phyloP scores from a whole-genome alignment of 1,139 yeast species.

The Nakaseomyces glabratus region DNA sequence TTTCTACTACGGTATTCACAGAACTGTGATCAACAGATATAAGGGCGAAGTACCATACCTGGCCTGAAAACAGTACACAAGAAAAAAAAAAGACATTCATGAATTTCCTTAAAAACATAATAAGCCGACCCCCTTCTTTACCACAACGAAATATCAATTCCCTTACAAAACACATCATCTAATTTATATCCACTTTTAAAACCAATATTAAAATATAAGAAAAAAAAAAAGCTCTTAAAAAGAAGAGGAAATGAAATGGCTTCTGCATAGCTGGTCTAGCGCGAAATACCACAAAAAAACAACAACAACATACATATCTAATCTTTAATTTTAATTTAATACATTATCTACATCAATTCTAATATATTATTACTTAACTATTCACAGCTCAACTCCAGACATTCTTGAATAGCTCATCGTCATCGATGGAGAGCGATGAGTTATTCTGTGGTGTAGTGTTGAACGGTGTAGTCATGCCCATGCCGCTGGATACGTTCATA shows the following conservation, averaged over 20 bases:
- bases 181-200: no score
- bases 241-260: no score
- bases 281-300: not conserved
- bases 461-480: constrained; percentile 8
- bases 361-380: not conserved
- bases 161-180: no score
- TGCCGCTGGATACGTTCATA: not conserved
- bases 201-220: no score
- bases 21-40: constrained; percentile 14
- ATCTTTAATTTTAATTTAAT: constrained; percentile 2
- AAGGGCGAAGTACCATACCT: constrained; percentile 14
- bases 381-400: constrained; percentile 16
- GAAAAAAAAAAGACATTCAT: no score
- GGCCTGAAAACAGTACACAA: no score
- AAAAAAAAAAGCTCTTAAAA: no score
- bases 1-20: constrained; percentile 13
- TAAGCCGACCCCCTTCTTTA: no score
- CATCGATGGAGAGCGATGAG: constrained; percentile 20
- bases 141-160: no score
- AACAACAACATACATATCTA: not conserved
- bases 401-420: constrained; percentile 23
- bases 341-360: constrained; percentile 1
- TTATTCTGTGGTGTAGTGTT: constrained; percentile 8
- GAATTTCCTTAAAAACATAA: no score
- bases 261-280: no score